Evolutionary conservation across 2,329 filamentous ascomycete species (phyloP), one percentile per base, ranked within the genome.

Genomic region (Ceratocystis destructans): DNA sequence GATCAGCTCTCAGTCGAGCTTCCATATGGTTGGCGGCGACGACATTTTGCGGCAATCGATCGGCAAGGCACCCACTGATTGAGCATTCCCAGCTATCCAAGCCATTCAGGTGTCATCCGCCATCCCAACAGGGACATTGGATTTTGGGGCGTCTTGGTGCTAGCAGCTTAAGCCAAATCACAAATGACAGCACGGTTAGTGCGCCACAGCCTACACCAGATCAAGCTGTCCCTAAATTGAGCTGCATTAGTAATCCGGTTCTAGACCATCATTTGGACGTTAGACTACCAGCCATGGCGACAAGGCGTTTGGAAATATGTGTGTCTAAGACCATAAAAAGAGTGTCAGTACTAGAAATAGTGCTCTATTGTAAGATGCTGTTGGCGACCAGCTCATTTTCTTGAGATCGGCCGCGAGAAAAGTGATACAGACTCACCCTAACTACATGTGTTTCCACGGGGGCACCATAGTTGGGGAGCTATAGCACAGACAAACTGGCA

Each of bases 201-300:
- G 1, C 81, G 80, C 84, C 85, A 88, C 0, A 90, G 76, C 72
- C 89, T 87, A 33, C 80, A 75, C 74, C 79, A 88, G 68, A 88
- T 84, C 70, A 78, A 83, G 20, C 78, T 80, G 4, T 82, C 82
- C 70, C 85, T 85, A 25, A 76, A 77, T 72, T 89, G 87, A 0
- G 89, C 83, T 0, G 80, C 82, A 31, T 83, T 79, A 1, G 82
- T 84, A 53, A 88, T 75, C 15, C 78, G 74, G 69, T 79, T 82
- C 86, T 86, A 89, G 0, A 76, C 80, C 1, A 76, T 77, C 53
- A 86, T 77, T 68, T 87, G 83, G n/a, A 77, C 78, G 0, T 78
- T 73, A 22, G 72, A 80, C 71, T 78, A 68, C 82, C 73, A 1
- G 74, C 68, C 28, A 73, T 72, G 0, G 75, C 76, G 10, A 74